A percentile compares a stretch with the other conserved stretches of the same genome.
Evolutionary conservation across 1,284 basidiomycete genomes (phyloP).

Genomic region (Taiwanofungus camphoratus): DNA sequence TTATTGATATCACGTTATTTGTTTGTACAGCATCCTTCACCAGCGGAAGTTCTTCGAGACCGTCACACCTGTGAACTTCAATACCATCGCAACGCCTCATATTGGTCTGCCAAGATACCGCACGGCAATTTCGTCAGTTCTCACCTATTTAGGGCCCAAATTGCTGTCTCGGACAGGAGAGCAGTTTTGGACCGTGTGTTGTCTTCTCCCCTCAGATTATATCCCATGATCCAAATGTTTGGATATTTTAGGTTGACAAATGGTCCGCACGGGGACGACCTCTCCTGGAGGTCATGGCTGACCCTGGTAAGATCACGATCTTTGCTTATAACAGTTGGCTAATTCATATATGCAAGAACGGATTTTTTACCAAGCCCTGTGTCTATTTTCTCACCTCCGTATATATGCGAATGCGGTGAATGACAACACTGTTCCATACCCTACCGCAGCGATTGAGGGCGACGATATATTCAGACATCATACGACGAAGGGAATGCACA

Average conservation of each 20-base stretch:
- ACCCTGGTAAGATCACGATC: slow-evolving; percentile 51
- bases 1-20: no score
- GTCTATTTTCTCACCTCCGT: slow-evolving; percentile 61
- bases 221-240: neutral
- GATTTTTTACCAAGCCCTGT: slow-evolving; percentile 74
- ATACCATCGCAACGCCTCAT: slow-evolving; percentile 80
- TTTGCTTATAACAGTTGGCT: slow-evolving; percentile 9
- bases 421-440: slow-evolving; percentile 79
- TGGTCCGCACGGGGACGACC: slow-evolving; percentile 69
- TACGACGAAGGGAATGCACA: slow-evolving; percentile 49
- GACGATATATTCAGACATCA: slow-evolving; percentile 65
- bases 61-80: slow-evolving; percentile 71
- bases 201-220: neutral
- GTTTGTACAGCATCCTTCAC: slow-evolving; percentile 46
- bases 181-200: slow-evolving; percentile 26
- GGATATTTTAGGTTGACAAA: slow-evolving; percentile 50
- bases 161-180: slow-evolving; percentile 82
- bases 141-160: slow-evolving; percentile 61
- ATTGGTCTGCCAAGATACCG: slow-evolving; percentile 60
- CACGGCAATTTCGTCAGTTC: slow-evolving; percentile 53
- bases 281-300: slow-evolving; percentile 80
- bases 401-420: slow-evolving; percentile 85
- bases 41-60: slow-evolving; percentile 65
- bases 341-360: slow-evolving; percentile 39
- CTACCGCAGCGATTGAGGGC: slow-evolving; percentile 69